These are phyloP conservation scores for Athelia sp. DNA, from an alignment of 1,284 basidiomycete species.

Conservation along the genomic window DNA sequence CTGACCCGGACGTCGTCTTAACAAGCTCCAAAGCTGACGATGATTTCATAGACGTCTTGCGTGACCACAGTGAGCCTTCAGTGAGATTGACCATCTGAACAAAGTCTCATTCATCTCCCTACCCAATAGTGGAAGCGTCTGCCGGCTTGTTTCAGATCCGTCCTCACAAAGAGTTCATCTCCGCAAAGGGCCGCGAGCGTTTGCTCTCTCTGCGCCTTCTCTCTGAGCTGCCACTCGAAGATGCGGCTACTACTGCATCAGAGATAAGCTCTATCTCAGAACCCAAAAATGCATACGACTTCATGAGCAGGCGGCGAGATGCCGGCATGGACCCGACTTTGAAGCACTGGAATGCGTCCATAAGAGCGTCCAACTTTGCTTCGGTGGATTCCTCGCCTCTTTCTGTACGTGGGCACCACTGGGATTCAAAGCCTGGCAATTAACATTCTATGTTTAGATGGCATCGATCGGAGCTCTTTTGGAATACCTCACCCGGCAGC, in stretches of 20 bases:
- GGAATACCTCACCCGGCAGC: conserved; percentile 65
- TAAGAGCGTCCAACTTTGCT: conserved; percentile 69
- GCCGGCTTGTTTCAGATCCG: conserved; percentile 66
- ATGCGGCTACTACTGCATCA: conserved; percentile 23
- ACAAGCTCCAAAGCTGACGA: conserved; percentile 78
- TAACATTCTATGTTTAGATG: conserved; percentile 44
- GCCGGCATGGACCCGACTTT: conserved; percentile 48
- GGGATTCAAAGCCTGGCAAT: background rate
- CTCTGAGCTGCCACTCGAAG: conserved; percentile 43
- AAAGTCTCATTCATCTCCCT: background rate
- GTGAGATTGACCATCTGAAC: conserved; percentile 1
- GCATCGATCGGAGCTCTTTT: conserved; percentile 75
- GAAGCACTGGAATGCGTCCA: conserved; percentile 67
- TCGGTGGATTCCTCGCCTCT: conserved; percentile 62
- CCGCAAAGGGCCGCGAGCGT: conserved; percentile 60
- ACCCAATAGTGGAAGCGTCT: conserved; percentile 48
- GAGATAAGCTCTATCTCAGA: conserved; percentile 29
- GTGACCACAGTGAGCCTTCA: conserved; percentile 56
- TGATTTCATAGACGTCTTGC: conserved; percentile 64
- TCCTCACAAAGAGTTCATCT: conserved; percentile 70
- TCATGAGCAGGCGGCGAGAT: conserved; percentile 54
- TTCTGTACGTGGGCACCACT: conserved; percentile 48
- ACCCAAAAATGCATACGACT: conserved; percentile 63
- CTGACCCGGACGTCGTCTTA: conserved; percentile 62
- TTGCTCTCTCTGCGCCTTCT: conserved; percentile 61